These are phyloP conservation scores for Boletellus sp. DNA, from an alignment of 768 basidiomycete genomes.

Conservation along the genomic window DNA sequence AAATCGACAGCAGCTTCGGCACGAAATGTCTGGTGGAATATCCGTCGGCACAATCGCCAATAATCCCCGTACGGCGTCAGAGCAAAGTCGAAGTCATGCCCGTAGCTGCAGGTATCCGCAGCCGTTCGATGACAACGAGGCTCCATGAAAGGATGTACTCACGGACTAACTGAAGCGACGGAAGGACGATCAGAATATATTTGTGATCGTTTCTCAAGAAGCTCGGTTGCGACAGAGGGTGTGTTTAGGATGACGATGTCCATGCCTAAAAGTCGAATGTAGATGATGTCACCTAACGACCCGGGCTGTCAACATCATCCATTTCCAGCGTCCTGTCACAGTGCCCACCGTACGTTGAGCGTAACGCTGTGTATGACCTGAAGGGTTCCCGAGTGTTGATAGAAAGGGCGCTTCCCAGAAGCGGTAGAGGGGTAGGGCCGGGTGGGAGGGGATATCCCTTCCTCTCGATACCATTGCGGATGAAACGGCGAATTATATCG, in stretches of 20 bases:
- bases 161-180: conserved; percentile 17
- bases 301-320: not conserved
- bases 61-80: conserved; percentile 11
- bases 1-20: conserved; percentile 2
- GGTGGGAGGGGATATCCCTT: conserved; percentile 17
- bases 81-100: conserved; percentile 10
- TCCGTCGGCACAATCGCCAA: conserved; percentile 12
- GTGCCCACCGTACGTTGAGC: conserved; percentile 15
- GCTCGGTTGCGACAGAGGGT: conserved; percentile 38
- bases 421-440: conserved; percentile 18
- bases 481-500: not conserved
- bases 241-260: conserved; percentile 45
- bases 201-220: conserved; percentile 45
- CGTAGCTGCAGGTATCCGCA: conserved; percentile 8
- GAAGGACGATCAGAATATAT: conserved; percentile 51
- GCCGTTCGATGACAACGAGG: not conserved
- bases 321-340: not conserved
- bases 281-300: conserved; percentile 42
- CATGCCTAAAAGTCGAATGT: conserved; percentile 45
- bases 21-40: conserved; percentile 15
- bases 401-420: conserved; percentile 19
- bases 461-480: conserved; percentile 9
- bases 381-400: conserved; percentile 13
- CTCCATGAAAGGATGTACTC: not conserved
- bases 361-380: conserved; percentile 18